Evolutionary conservation across 2,329 filamentous ascomycete genomes (phyloP), one percentile per base, ranked within the genome.

Genomic region (Myriosclerotinia curreyana): DNA sequence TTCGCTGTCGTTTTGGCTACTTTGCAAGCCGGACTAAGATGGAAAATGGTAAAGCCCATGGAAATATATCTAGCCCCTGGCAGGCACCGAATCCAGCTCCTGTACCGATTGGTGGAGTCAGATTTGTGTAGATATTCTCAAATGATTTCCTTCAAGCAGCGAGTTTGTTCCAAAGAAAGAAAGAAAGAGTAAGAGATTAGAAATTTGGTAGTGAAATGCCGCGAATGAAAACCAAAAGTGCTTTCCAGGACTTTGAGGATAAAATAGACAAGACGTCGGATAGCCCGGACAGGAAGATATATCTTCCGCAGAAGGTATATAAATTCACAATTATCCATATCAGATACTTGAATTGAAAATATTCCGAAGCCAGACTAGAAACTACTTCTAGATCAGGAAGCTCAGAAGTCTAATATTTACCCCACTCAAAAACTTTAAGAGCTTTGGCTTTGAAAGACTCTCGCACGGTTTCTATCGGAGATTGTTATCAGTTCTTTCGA

Each of bases 121-220:
- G 9, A 22, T 22, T 7, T 61, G 36, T 44, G 12, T 14, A 36
- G 8, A 31, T n/a, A 17, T 34, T 12, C 20, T 46, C 20, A 25
- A 48, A 22, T 15, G 54, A 61, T 42, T 44, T 61, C 38, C 59
- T 44, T 25, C 59, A 54, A 54, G 20, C 36, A 54, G 36, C 20
- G 22, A 44, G 28, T 5, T 58, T 6, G 42, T 36, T 58, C 48
- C 42, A 58, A 58, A 22, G 15, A 9, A 31, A 22, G 15, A 9
- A 31, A 22, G 15, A n/a, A n/a, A 44, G 5, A 5, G 9, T n/a
- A 3, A 34, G 12, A 25, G 5, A 46, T 36, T 36, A 48, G 28
- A 15, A 44, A 22, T 28, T 8, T 22, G 28, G 7, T 22, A 15
- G n/a, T 46, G 6, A 58, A 36, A 58, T 6, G 42, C 42, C 54